These are phyloP conservation scores for Phyllosticta citrichinensis DNA, from an alignment of 2,329 filamentous ascomycete genomes.

Conservation along the genomic window DNA sequence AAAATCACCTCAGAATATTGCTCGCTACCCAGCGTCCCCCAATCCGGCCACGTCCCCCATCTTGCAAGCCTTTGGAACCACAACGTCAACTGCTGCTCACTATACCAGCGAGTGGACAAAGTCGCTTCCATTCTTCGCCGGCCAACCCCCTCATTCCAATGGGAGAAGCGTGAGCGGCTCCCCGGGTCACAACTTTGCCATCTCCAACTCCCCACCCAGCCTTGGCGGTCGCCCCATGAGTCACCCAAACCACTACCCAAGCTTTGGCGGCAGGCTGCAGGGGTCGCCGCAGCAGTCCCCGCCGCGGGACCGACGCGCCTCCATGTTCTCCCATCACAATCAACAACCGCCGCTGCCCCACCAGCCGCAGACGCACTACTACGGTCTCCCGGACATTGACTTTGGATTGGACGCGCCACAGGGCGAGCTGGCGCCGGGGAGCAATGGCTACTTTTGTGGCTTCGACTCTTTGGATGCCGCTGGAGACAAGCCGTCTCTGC, in stretches of 20 bases:
- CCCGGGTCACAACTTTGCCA: constrained; percentile 25
- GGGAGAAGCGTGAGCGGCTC: constrained; percentile 37
- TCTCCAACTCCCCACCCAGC: constrained; percentile 27
- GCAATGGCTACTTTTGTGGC: constrained; percentile 66
- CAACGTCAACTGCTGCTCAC: constrained; percentile 25
- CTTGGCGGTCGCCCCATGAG: constrained; percentile 29
- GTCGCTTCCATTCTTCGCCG: constrained; percentile 32
- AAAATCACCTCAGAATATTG: constrained; percentile 26
- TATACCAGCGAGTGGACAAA: constrained; percentile 39
- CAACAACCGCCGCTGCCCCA: constrained; percentile 60
- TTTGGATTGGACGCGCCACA: constrained; percentile 39
- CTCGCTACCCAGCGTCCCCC: constrained; percentile 24
- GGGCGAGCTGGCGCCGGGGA: constrained; percentile 49
- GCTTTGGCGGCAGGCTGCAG: constrained; percentile 30
- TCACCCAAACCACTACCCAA: constrained; percentile 37
- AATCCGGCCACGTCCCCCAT: constrained; percentile 30
- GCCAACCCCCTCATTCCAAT: constrained; percentile 27
- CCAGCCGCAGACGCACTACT: constrained; percentile 67
- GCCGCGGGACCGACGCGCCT: constrained; percentile 36
- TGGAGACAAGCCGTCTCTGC: constrained; percentile 33
- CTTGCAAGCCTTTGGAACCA: constrained; percentile 29
- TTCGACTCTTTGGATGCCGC: constrained; percentile 58
- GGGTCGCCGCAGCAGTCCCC: constrained; percentile 23
- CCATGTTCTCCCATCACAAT: constrained; percentile 42
- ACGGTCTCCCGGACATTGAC: constrained; percentile 64